Conservation (phyloP, 1,284 basidiomycete species). For the Cutaneotrichosporon spelunceum region DNA sequence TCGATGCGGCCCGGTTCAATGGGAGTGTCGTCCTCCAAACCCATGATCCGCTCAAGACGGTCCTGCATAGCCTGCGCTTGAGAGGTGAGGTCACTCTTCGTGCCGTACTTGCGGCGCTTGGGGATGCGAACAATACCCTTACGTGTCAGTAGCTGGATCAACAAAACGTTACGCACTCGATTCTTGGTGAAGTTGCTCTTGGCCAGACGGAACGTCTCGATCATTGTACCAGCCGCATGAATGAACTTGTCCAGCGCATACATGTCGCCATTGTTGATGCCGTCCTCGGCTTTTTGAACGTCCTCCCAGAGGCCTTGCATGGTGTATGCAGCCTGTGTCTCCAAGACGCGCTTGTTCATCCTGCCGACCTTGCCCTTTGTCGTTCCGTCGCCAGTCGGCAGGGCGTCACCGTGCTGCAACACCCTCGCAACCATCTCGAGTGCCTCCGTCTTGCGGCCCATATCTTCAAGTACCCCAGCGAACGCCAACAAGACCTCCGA, state of each 20-base stretch:
- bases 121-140: conserved; percentile 43
- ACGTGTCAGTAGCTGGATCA: not conserved
- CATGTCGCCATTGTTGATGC: conserved; percentile 45
- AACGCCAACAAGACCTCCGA: conserved; percentile 81
- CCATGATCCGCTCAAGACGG: conserved; percentile 44
- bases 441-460: conserved; percentile 75
- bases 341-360: conserved; percentile 39
- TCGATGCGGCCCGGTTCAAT: conserved; percentile 25
- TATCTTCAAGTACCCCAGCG: conserved; percentile 77
- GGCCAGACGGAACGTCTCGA: conserved; percentile 85
- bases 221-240: conserved; percentile 73
- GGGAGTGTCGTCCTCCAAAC: conserved; percentile 43
- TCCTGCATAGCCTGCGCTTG: conserved; percentile 45
- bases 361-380: conserved; percentile 31
- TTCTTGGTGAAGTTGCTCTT: conserved; percentile 74
- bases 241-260: conserved; percentile 63
- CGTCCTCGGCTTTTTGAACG: conserved; percentile 48
- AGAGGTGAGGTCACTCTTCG: conserved; percentile 31
- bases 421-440: conserved; percentile 76
- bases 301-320: conserved; percentile 49
- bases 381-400: conserved; percentile 16
- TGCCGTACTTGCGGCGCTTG: conserved; percentile 28
- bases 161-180: conserved; percentile 54
- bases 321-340: conserved; percentile 40
- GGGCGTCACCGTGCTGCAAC: conserved; percentile 24